Evolutionary conservation across 2,329 filamentous ascomycete species (phyloP).

Genomic region (Blastomyces emzantsi): DNA sequence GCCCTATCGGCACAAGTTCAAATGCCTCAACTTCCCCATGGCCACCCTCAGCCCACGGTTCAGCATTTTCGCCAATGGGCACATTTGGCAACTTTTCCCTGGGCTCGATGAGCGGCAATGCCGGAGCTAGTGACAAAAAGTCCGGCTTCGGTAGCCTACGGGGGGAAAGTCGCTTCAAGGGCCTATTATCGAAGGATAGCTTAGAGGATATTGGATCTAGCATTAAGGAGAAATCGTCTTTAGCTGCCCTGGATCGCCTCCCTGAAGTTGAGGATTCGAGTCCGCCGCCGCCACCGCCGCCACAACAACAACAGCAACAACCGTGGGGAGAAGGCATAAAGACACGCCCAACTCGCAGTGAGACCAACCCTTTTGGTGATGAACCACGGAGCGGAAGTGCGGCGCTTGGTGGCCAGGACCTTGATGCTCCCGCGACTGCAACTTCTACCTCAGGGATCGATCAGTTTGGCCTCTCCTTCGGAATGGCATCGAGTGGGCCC

Average conservation of each 20-base stretch:
- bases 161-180: conserved; percentile 76
- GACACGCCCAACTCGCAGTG: conserved; percentile 41
- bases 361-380: conserved; percentile 42
- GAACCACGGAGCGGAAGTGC: conserved; percentile 52
- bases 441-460: conserved; percentile 37
- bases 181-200: conserved; percentile 70
- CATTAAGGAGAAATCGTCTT: conserved; percentile 48
- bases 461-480: conserved; percentile 52
- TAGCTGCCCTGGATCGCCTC: conserved; percentile 46
- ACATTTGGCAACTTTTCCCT: conserved; percentile 88
- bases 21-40: conserved; percentile 41
- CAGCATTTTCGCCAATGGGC: conserved; percentile 64
- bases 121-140: conserved; percentile 59
- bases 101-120: conserved; percentile 42
- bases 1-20: conserved; percentile 36
- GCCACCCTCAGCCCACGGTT: conserved; percentile 48
- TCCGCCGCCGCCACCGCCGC: conserved; percentile 35
- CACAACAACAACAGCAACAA: conserved; percentile 20
- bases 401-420: conserved; percentile 66
- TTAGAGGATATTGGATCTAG: conserved; percentile 51
- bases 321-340: conserved; percentile 41
- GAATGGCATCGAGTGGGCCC: conserved; percentile 50
- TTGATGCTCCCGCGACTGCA: conserved; percentile 41
- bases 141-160: conserved; percentile 55
- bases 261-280: conserved; percentile 43